Evolutionary conservation across 352 stramenopile species (phyloP).

Genomic region (Globisporangium radiosum): DNA sequence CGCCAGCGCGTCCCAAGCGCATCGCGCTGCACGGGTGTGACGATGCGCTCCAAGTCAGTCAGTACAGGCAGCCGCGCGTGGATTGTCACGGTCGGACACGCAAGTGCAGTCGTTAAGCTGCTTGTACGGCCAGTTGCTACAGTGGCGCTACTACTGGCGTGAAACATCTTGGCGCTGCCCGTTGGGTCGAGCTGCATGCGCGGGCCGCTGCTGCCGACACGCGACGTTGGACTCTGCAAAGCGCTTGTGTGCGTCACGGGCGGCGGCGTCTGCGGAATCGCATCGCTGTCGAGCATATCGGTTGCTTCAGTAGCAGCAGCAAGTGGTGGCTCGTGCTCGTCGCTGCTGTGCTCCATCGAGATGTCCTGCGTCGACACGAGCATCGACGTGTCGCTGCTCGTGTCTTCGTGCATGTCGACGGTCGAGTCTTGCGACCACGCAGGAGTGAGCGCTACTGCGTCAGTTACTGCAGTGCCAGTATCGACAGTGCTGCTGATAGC

Average conservation of each 20-base stretch:
- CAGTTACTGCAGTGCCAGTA: not conserved
- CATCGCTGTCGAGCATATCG: conserved; percentile 1
- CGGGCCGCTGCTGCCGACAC: conserved; percentile 2
- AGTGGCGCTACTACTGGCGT: conserved; percentile 3
- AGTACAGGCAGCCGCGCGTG: conserved; percentile 37
- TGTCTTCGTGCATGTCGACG: conserved; percentile 8
- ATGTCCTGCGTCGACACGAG: conserved; percentile 11
- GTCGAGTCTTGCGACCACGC: conserved; percentile 9
- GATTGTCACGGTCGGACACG: conserved; percentile 20
- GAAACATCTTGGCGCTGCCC: conserved; percentile 15
- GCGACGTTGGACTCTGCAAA: not conserved
- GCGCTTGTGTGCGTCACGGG: conserved; percentile 6
- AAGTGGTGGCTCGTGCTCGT: conserved; percentile 6
- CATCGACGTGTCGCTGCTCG: conserved; percentile 3
- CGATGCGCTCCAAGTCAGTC: conserved; percentile 20
- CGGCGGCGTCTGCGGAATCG: conserved; percentile 15
- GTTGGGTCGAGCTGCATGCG: conserved; percentile 16
- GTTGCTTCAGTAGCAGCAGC: not conserved
- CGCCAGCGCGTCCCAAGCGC: conserved; percentile 39
- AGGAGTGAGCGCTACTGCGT: not conserved
- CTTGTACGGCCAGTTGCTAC: not conserved
- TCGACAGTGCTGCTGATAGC: not conserved
- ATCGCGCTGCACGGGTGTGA: conserved; percentile 30
- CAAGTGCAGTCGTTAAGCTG: not conserved
- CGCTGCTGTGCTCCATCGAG: conserved; percentile 4